Base-by-base conservation (phyloP, 1,139 yeast species). In the Candida gigantensis region DNA sequence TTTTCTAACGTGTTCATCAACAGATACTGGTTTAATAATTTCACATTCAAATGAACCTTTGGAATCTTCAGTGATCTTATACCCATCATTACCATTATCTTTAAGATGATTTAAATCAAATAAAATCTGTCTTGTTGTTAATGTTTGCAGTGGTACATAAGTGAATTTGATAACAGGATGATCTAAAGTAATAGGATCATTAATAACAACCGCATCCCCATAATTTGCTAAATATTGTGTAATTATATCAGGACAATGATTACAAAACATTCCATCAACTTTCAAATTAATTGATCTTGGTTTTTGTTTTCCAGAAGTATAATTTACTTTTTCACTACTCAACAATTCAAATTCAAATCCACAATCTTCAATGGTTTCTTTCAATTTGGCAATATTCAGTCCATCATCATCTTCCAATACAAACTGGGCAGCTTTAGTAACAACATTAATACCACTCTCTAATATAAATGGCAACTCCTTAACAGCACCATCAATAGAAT, bases 231-330 rank as follows among this genome's bases (percentile, higher is more conserved):
- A 60, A 31, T 74, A 74, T 2, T 66, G 59, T 48, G 72, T 72
- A 27, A 84, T 68, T 2, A 70, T 53, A 20, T 71, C 74, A 1
- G 92, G 92, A 51, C 92, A 84, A 51, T 80, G 78, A 13, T 66
- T 72, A 60, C 92, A 84, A 52, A 60, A 79, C 87, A 84, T 83
- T 1, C 90, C 90, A 4, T 67, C 68, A n/a, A 84, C 68, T 28
- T 66, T 67, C 37, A 83, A 60, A 44, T 75, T 75, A 32, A 83
- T 74, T 0, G 80, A 67, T 47, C 92, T 68, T 5, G 81, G 65
- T 35, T 58, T 65, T 34, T 65, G 64, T 41, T 69, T 70, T 2
- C 68, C 63, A 21, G 73, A 65, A 3, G 74, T 67, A 47, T 71
- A 76, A 48, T 68, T 72, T 36, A 74, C 62, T 28, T 58, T 55